Evolutionary conservation across 2,329 filamentous ascomycete genomes (phyloP).

Genomic region (Pseudohalonectria lignicola): DNA sequence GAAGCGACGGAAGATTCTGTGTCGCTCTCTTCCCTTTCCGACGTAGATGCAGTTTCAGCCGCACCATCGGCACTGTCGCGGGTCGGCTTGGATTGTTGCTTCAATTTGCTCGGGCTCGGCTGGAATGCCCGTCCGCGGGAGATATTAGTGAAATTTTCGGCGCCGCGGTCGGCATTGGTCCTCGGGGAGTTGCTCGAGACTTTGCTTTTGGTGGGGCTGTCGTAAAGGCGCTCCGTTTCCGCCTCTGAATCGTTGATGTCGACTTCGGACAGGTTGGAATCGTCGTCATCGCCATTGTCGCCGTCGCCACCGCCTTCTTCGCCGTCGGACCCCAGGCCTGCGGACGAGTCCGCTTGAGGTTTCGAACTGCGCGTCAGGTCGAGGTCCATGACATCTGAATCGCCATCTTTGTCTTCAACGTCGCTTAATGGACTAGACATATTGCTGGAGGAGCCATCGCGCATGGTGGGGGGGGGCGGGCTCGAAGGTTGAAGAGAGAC

Average conservation of each 20-base stretch:
- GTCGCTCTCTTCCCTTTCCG: constrained; percentile 19
- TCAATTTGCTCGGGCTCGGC: constrained; percentile 68
- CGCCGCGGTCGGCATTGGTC: constrained; percentile 49
- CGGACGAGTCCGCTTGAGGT: no score
- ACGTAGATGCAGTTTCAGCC: constrained; percentile 21
- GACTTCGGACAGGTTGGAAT: constrained; percentile 41
- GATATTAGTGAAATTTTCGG: no score
- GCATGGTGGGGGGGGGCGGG: constrained; percentile 33
- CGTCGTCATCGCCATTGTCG: constrained; percentile 19
- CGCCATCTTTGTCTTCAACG: constrained; percentile 68
- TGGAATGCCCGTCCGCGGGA: constrained; percentile 38
- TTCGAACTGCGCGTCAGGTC: constrained; percentile 18
- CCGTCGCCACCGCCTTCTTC: constrained; percentile 5
- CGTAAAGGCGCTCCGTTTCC: constrained; percentile 86
- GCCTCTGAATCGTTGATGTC: constrained; percentile 65
- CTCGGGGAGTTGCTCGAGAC: constrained; percentile 13
- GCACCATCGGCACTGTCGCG: constrained; percentile 13
- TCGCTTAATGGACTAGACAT: constrained; percentile 89
- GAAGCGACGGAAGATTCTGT: constrained; percentile 4
- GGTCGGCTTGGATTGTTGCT: constrained; percentile 30
- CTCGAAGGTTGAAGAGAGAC: constrained; percentile 36
- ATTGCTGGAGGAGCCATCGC: constrained; percentile 53
- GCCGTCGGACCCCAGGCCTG: constrained; percentile 7
- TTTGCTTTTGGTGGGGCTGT: constrained; percentile 60
- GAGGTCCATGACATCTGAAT: constrained; percentile 51